These are phyloP conservation scores for Neonectria coccinea DNA, from an alignment of 2,329 filamentous ascomycete genomes.

Conservation along the genomic window DNA sequence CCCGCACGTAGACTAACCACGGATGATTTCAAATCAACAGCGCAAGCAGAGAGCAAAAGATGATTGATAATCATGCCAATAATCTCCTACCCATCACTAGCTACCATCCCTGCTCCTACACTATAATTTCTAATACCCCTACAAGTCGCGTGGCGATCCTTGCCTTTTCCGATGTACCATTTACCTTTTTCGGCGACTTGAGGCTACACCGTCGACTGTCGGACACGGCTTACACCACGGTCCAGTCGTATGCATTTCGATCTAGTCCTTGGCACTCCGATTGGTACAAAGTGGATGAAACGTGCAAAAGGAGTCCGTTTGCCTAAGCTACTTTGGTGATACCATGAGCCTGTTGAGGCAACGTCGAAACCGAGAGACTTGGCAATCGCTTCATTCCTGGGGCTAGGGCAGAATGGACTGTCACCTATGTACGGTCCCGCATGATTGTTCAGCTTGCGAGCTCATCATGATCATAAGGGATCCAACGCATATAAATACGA, in stretches of 20 bases:
- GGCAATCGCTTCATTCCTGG: neutral
- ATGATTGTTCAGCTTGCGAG: neutral
- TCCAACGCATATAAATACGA: slow-evolving; percentile 16
- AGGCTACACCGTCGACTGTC: neutral
- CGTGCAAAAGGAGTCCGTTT: neutral
- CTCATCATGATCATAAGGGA: neutral
- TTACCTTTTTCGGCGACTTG: slow-evolving; percentile 2
- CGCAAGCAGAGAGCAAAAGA: slow-evolving; percentile 12
- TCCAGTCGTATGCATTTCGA: neutral
- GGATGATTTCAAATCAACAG: slow-evolving; percentile 16
- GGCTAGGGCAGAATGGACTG: neutral
- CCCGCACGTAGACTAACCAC: too few relatives aligned
- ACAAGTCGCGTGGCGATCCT: neutral
- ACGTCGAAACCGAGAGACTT: neutral
- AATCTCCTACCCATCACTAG: neutral
- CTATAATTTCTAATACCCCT: neutral
- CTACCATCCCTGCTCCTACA: neutral
- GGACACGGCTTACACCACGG: neutral
- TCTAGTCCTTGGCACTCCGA: neutral
- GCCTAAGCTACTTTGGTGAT: slow-evolving; percentile 10
- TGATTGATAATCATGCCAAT: slow-evolving; percentile 23
- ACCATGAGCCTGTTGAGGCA: slow-evolving; percentile 13
- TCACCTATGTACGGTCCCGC: neutral
- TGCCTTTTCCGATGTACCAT: neutral
- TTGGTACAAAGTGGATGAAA: neutral